Evolutionary conservation across 495 filamentous ascomycete species (phyloP), one percentile per base, ranked within the genome.

Genomic region (Hypoxylon lenormandii): DNA sequence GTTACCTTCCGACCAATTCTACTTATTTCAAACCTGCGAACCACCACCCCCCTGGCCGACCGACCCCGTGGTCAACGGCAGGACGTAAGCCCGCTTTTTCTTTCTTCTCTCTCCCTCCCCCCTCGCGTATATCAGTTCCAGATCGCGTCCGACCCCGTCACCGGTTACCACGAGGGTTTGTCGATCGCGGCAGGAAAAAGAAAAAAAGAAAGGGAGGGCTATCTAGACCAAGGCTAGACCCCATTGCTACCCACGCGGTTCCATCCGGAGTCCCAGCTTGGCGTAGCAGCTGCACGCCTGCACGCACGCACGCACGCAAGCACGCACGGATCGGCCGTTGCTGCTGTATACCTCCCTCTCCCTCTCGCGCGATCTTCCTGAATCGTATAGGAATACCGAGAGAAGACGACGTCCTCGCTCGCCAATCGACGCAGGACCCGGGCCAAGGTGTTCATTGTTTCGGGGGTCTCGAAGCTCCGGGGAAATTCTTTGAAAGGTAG

Each of bases 231-330:
- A 13, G 18, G 43, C 58, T n/a, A n/a, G n/a, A n/a, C n/a, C n/a
- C 49, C 38, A 58, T 53, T 69, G 18, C 60, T 64, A 69, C 66
- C 54, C 60, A 64, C 47, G 45, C 30, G 30, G 59, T 69, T 55
- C 50, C 54, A 64, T 49, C 48, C 66, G 63, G 62, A 45, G 46
- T 38, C 30, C 47, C 37, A 53, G 38, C 33, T 50, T 40, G 43
- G 37, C 45, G 45, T 58, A 58, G 47, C 65, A 63, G 36, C 46
- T 16, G 28, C 53, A 38, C 21, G 6, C 30, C 30, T 33, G 5
- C 2, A 33, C 30, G 30, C 30, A 33, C 30, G 30, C 30, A 33
- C 30, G 28, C 53, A 38, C 21, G 6, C 30, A 3, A 5, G 5
- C 2, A 33, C 30, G 30, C 30, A 33, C 30, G n/a, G n/a, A n/a